Base-by-base conservation (phyloP, 495 filamentous ascomycete genomes). In the Aspergillus diversus region DNA sequence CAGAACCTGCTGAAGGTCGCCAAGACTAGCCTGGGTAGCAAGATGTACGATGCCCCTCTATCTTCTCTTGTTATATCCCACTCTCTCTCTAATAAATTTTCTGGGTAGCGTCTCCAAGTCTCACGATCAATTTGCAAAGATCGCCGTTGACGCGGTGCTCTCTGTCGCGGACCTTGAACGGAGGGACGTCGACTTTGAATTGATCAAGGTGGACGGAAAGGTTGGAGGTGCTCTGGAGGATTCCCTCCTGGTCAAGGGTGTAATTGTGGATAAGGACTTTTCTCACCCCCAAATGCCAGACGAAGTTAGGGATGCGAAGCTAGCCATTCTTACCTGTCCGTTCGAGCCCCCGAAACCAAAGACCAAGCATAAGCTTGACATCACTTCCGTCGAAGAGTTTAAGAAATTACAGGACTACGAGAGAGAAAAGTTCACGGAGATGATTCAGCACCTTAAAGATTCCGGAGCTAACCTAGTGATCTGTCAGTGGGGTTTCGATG, bases 301-400 rank as follows among this genome's bases (percentile, higher is more conserved):
- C 55, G 90, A 97, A 75, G 94, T 99, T 57, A 82, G 79, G 58
- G 91, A 99, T 77, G 95, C 96, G 68, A 98, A 97, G 80, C 84
- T 99, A 69, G 95, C 95, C 46, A 98, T 99, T 69, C 81, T 99
- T 50, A 99, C 95, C 48, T 99, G 95, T 74, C 93, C 95, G 1
- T 98, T 99, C 75, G 95, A 99, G 80, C 95, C 95, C n/a, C 95
- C 95, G 15, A 99, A 99, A 84, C 95, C 95, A 52, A 99, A 99
- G 87, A 99, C 95, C 32, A 99, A 99, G 86, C 95, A 99, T 80
- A 97, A 97, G 85, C 85, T 99, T 34, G 96, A 99, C 68, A 99
- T 99, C 74, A 96, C 93, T 59, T 91, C 87, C 52, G 94, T 99
- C 9, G 93, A 97, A 63, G 95, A 99, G 76, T 99, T 96, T 82